Evolutionary conservation across 768 basidiomycete species (phyloP).

Genomic region (Austroboletus eburneus): DNA sequence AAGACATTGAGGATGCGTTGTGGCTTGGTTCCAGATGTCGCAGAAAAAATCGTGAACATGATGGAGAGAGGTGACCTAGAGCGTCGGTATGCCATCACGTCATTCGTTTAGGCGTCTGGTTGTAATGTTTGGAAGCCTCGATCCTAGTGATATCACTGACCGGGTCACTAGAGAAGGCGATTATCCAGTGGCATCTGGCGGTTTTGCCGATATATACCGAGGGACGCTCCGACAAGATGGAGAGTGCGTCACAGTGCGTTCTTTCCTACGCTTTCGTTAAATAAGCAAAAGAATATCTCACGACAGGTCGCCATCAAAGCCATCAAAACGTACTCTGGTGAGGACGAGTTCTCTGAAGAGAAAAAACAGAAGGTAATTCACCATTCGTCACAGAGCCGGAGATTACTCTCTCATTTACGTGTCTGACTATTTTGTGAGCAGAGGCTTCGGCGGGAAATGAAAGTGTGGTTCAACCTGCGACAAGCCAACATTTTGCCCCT

Average conservation of each 20-base stretch:
- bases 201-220: conserved; percentile 5
- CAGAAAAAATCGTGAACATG: conserved; percentile 19
- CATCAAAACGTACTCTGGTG: background rate
- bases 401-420: background rate
- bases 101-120: no score
- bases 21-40: conserved; percentile 23
- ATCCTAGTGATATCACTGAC: conserved; percentile 2
- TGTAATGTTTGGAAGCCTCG: conserved; percentile 2
- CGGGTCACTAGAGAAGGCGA: background rate
- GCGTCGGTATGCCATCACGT: no score
- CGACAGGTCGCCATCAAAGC: background rate
- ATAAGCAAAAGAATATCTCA: background rate
- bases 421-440: background rate
- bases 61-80: conserved; percentile 14
- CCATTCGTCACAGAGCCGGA: no score
- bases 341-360: background rate
- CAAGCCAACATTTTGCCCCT: conserved; percentile 26
- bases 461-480: conserved; percentile 21
- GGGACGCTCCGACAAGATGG: background rate
- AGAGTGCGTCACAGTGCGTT: background rate
- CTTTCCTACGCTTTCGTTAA: background rate
- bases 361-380: conserved; percentile 6
- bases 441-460: conserved; percentile 22
- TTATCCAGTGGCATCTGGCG: conserved; percentile 6
- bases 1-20: conserved; percentile 23